Conservation (phyloP, 2,329 filamentous ascomycete genomes). For the Thelonectria blattea region DNA sequence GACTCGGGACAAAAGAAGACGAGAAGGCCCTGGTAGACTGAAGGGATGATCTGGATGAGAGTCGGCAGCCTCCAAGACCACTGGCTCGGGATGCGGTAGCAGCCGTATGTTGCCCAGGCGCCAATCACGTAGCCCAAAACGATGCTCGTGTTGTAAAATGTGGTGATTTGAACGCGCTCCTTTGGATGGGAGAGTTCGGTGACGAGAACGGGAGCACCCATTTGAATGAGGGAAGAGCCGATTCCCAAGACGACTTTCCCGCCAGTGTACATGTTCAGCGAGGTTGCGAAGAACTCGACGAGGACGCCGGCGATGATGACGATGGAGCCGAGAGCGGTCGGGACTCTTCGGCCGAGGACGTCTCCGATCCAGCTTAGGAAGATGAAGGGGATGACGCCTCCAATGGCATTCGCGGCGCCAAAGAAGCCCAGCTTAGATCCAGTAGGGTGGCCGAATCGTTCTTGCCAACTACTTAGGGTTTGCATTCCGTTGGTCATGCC, state of each 20-base stretch:
- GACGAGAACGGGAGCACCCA: conserved; percentile 51
- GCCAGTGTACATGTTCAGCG: conserved; percentile 46
- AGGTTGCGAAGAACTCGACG: conserved; percentile 44
- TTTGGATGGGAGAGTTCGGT: conserved; percentile 51
- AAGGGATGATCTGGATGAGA: conserved; percentile 56
- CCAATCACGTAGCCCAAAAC: conserved; percentile 32
- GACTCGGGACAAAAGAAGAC: conserved; percentile 63
- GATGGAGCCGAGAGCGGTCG: conserved; percentile 46
- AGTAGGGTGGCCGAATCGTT: conserved; percentile 45
- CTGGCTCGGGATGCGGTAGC: conserved; percentile 27
- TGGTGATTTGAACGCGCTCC: conserved; percentile 36
- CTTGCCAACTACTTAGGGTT: conserved; percentile 45
- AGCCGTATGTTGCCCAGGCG: conserved; percentile 36
- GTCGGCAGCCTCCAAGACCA: conserved; percentile 47
- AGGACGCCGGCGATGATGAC: conserved; percentile 47
- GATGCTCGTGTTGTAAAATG: conserved; percentile 32
- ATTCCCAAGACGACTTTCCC: conserved; percentile 47
- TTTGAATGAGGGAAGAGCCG: conserved; percentile 47
- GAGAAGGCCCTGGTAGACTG: conserved; percentile 49
- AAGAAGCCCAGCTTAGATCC: conserved; percentile 48
- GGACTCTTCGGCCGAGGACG: conserved; percentile 42
- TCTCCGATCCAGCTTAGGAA: conserved; percentile 46
- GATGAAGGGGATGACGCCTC: conserved; percentile 47
- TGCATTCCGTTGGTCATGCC: conserved; percentile 50
- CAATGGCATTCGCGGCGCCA: conserved; percentile 48